Base-by-base conservation (phyloP, 352 stramenopile species). In the Phytopythium cucurbitacearum region DNA sequence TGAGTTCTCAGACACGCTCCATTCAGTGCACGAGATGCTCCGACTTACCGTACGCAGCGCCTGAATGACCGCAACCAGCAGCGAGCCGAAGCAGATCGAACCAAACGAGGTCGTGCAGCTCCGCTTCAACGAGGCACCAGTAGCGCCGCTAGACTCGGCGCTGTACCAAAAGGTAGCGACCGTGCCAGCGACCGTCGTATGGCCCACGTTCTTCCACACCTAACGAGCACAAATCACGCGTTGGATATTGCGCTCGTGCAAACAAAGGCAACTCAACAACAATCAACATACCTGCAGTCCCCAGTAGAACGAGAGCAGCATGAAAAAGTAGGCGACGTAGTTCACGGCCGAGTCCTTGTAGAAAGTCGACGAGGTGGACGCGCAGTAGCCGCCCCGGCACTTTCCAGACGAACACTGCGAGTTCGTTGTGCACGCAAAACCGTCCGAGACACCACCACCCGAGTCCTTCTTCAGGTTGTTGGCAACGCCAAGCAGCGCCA, bases 81-180 rank as follows among this genome's bases (percentile, higher is more conserved):
- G 72, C 21, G 87, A 97, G 12, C 95, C 95, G 28, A 98, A 87
- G 66, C 91, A 98, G 54, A 99, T 98, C n/a, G 86, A 97, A 53
- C 95, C 95, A 51, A 98, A 96, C 51, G 92, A 96, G 7, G 86
- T 96, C 7, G 93, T 98, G 28, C 76, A 89, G 38, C 77, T 80
- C 37, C 92, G 84, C 56, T 81, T 73, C 28, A 98, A 68, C 1
- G 82, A 89, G 44, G 89, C 79, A 45, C 73, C 78, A 2, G 96
- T 94, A 6, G 89, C 87, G n/a, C 77, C 82, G 4, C 62, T 64
- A 34, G 92, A 95, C 50, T 97, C 85, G 11, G 86, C 45, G 41
- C 80, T 80, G 77, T 97, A 98, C 95, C 95, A 99, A 76, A 97
- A 98, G 5, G 89, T 97, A n/a, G 85, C 93, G 12, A 98, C 89